Conservation (phyloP, 805 yeast genomes). For the Candida awuae region DNA sequence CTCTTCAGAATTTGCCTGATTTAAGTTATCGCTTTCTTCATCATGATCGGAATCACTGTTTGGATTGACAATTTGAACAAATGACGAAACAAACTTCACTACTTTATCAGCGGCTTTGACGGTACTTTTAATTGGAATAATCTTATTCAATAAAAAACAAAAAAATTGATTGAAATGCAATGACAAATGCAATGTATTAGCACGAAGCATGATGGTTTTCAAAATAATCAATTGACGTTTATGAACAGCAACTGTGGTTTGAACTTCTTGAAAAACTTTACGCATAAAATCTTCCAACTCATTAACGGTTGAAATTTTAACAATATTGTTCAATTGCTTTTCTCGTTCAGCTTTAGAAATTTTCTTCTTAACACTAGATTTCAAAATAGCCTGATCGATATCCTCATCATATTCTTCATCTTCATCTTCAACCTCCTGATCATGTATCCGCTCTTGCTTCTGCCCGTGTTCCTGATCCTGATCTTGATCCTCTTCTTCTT, state of each 20-base stretch:
- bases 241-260: slow-evolving; percentile 65
- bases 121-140: slow-evolving; percentile 59
- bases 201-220: slow-evolving; percentile 47
- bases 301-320: slow-evolving; percentile 1
- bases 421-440: background rate
- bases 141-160: slow-evolving; percentile 52
- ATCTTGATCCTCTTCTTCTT: background rate
- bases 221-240: slow-evolving; percentile 61
- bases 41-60: slow-evolving; percentile 22
- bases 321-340: slow-evolving; percentile 3
- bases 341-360: background rate
- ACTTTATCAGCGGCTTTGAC: slow-evolving; percentile 70
- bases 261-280: slow-evolving; percentile 75
- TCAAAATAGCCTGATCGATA: slow-evolving; percentile 7
- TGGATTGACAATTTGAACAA: slow-evolving; percentile 42
- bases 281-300: slow-evolving; percentile 45
- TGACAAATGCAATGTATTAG: slow-evolving; percentile 43
- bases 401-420: slow-evolving; percentile 1
- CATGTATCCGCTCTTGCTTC: background rate
- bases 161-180: slow-evolving; percentile 56
- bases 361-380: slow-evolving; percentile 2
- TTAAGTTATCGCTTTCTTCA: slow-evolving; percentile 26
- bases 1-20: slow-evolving; percentile 40
- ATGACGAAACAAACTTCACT: slow-evolving; percentile 57
- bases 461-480: background rate